Evolutionary conservation across 345 rosid species (phyloP).

Genomic region (Corchorus capsularis): DNA sequence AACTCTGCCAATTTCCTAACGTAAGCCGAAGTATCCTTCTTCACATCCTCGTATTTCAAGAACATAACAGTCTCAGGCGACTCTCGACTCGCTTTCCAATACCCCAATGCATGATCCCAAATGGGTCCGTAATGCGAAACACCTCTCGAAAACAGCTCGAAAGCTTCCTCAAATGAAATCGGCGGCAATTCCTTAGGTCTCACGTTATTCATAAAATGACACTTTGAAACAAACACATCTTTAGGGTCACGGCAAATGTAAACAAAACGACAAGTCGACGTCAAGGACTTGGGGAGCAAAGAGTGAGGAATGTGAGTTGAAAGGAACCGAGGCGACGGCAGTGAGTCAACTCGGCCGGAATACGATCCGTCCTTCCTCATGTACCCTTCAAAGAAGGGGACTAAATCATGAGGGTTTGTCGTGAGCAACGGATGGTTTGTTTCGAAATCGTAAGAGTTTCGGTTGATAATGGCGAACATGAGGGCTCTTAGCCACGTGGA

Average conservation of each 20-base stretch:
- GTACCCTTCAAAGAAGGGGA: too few species aligned
- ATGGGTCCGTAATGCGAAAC: not conserved
- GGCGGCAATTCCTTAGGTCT: not conserved
- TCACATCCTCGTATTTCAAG: constrained; percentile 32
- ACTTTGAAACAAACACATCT: constrained; percentile 31
- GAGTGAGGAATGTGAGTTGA: too few species aligned
- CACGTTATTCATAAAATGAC: constrained; percentile 29
- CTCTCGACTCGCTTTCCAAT: not conserved
- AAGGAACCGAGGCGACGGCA: too few species aligned
- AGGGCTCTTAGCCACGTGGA: too few species aligned
- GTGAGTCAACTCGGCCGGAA: too few species aligned
- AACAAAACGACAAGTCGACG: not conserved
- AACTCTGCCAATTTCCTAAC: constrained; percentile 35
- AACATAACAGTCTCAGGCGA: not conserved
- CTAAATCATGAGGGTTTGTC: too few species aligned
- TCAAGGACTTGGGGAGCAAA: too few species aligned
- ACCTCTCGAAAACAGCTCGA: constrained; percentile 14
- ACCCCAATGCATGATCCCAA: not conserved
- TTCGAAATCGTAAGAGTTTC: too few species aligned
- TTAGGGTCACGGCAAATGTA: constrained; percentile 36
- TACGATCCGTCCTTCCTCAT: too few species aligned
- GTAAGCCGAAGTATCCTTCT: constrained; percentile 19
- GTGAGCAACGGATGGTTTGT: too few species aligned
- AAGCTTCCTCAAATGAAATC: constrained; percentile 2
- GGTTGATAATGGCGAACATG: too few species aligned